These are phyloP conservation scores for Didymella exigua DNA, from an alignment of 2,329 filamentous ascomycete genomes.

Conservation along the genomic window DNA sequence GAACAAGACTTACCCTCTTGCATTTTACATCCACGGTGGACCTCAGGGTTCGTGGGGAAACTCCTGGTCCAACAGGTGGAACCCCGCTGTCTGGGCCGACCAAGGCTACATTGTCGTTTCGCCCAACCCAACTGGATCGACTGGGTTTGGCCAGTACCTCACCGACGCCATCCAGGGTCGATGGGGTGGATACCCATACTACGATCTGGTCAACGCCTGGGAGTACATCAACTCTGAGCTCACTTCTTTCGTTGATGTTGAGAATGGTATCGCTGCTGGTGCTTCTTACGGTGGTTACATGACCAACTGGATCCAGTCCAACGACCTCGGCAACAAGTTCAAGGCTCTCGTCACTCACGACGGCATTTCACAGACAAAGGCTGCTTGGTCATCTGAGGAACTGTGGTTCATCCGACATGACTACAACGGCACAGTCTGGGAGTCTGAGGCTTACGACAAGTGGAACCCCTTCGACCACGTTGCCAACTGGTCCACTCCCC, in stretches of 20 bases:
- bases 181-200: constrained; percentile 87
- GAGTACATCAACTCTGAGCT: constrained; percentile 69
- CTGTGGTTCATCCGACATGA: constrained; percentile 59
- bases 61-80: constrained; percentile 82
- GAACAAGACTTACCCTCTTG: constrained; percentile 76
- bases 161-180: constrained; percentile 76
- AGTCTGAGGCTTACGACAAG: constrained; percentile 54
- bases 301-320: constrained; percentile 84
- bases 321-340: constrained; percentile 80
- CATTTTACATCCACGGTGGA: constrained; percentile 81
- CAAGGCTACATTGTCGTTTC: constrained; percentile 83
- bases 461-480: constrained; percentile 65
- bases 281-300: constrained; percentile 59
- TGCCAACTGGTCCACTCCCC: constrained; percentile 80
- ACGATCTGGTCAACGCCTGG: constrained; percentile 80
- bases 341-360: constrained; percentile 89
- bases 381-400: constrained; percentile 55
- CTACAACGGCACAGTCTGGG: constrained; percentile 45
- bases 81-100: constrained; percentile 82
- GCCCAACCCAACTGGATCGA: constrained; percentile 83
- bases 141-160: constrained; percentile 80
- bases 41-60: constrained; percentile 78
- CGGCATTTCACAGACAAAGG: constrained; percentile 71
- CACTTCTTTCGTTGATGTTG: constrained; percentile 70
- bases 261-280: constrained; percentile 74